Evolutionary conservation across 148 eudicot species (phyloP).

Genomic region (Rhododendron henanense): DNA sequence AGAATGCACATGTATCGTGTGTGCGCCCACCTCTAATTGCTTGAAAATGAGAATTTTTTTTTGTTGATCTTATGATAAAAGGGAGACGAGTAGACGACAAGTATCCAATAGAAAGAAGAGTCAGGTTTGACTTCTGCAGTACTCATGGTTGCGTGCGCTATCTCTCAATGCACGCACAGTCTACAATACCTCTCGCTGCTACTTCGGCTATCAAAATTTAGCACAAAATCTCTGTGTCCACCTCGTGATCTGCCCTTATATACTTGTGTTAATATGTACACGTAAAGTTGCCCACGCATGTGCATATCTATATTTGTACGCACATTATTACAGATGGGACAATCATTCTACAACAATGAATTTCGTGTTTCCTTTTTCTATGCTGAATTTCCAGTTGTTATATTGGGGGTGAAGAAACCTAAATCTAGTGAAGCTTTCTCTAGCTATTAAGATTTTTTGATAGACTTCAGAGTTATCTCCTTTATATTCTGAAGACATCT

Average conservation of each 20-base stretch:
- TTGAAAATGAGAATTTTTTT: neutral
- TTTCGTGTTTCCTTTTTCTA: neutral
- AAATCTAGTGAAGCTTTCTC: neutral
- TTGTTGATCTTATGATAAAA: neutral
- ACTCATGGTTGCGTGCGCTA: neutral
- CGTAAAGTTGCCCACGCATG: neutral
- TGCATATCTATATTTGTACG: neutral
- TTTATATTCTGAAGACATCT: neutral
- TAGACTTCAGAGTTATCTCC: neutral
- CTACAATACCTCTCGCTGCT: neutral
- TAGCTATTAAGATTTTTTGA: neutral
- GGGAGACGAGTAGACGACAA: neutral
- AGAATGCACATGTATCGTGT: neutral
- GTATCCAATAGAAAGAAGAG: neutral
- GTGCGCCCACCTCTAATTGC: neutral
- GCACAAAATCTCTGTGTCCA: neutral
- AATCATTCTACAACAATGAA: neutral
- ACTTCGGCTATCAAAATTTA: neutral
- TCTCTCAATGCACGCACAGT: neutral
- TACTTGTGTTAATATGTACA: neutral
- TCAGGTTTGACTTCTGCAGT: neutral
- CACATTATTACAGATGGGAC: neutral
- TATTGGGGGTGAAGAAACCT: neutral
- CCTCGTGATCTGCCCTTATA: neutral
- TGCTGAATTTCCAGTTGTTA: neutral